Evolutionary conservation across 306 rosid genomes (phyloP), one percentile per base, ranked within the genome.

Genomic region (Urtica urens): DNA sequence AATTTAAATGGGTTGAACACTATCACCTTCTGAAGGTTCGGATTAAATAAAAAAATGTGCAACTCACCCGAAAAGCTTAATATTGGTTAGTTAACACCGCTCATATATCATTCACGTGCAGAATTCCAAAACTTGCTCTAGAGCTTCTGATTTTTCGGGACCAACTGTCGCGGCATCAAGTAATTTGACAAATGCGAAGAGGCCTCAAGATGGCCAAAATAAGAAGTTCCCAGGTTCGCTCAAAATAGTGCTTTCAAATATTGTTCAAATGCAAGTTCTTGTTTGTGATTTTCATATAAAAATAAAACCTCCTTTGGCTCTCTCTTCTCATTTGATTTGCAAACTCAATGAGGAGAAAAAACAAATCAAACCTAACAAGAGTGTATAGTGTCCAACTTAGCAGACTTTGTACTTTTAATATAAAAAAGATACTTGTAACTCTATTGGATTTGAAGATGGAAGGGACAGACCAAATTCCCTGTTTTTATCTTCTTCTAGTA

Each of bases 1-100:
- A 82, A 68, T 75, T 75, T 33, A 75, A 77, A 72, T 92, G 94
- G 99, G 81, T 82, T 24, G 96, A 79, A 53, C 81, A 70, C 65
- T 73, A 82, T 68, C 72, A 65, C 51, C 67, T 43, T 49, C 70
- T 82, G 8, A 82, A 85, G 99, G 99, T 92, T 71, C 66, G 72
- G 41, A 57, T 49, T 29, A 31, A 29, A 28, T 76, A 57, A 44
- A n/a, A 27, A 25, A 49, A 27, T 29, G 11, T 35, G 23, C n/a
- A n/a, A n/a, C n/a, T 51, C 17, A 33, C 46, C 11, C 33, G 51
- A 24, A 44, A 7, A 18, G 29, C 39, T 23, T 7, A 31, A 55
- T 13, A 44, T 35, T 3, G 11, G 41, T 13, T n/a, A 11, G 10
- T 53, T 10, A 4, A 38, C 7, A 57, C 38, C 39, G 35, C 66